Evolutionary conservation across 2,329 filamentous ascomycete genomes (phyloP).

Genomic region (Alternaria gaisen): DNA sequence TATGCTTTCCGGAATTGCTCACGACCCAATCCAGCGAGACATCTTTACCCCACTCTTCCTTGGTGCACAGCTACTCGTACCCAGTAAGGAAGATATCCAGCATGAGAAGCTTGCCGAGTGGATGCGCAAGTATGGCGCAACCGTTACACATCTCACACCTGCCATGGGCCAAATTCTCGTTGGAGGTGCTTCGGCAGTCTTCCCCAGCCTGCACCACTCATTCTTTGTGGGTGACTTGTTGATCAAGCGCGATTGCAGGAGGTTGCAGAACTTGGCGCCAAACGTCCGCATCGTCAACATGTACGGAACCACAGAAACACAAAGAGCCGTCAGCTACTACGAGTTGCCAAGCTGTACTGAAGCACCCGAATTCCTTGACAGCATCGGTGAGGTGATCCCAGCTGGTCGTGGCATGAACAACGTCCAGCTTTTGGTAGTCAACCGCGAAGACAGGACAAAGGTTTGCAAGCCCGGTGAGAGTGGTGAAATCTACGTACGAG

Average conservation of each 20-base stretch:
- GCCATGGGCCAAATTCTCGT: slow-evolving; percentile 96
- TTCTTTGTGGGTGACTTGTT: slow-evolving; percentile 95
- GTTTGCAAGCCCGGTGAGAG: slow-evolving; percentile 82
- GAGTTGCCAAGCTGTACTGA: slow-evolving; percentile 73
- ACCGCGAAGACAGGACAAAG: slow-evolving; percentile 70
- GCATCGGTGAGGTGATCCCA: slow-evolving; percentile 78
- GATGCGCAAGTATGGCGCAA: slow-evolving; percentile 79
- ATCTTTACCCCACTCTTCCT: slow-evolving; percentile 93
- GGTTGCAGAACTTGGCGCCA: slow-evolving; percentile 76
- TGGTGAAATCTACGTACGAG: slow-evolving; percentile 84
- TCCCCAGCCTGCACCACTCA: slow-evolving; percentile 77
- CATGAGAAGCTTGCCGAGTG: slow-evolving; percentile 89
- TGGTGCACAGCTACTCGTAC: slow-evolving; percentile 80
- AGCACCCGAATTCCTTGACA: slow-evolving; percentile 70
- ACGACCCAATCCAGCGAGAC: slow-evolving; percentile 71
- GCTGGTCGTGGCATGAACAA: slow-evolving; percentile 87
- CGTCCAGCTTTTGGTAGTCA: slow-evolving; percentile 86
- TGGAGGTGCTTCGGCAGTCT: slow-evolving; percentile 80
- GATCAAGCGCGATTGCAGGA: slow-evolving; percentile 81
- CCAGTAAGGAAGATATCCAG: slow-evolving; percentile 82
- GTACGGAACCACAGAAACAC: slow-evolving; percentile 89
- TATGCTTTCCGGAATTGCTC: slow-evolving; percentile 84
- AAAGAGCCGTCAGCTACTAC: slow-evolving; percentile 82
- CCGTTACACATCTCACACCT: slow-evolving; percentile 88
- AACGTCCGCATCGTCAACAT: slow-evolving; percentile 83